Evolutionary conservation across 768 basidiomycete genomes (phyloP).

Genomic region (Guyanaporus albipodus): DNA sequence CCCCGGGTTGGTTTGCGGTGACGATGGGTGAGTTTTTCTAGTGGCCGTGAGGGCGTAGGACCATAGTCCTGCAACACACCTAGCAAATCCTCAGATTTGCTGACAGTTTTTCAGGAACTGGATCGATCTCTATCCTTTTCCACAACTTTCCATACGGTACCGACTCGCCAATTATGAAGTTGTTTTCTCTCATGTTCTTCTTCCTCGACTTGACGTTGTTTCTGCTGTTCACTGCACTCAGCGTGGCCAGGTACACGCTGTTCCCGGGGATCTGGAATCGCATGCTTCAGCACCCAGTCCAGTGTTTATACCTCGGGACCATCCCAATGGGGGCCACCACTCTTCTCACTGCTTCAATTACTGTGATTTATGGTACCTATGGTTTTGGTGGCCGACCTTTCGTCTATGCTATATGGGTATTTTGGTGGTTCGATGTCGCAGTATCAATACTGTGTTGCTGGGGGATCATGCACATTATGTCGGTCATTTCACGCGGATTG

Average conservation of each 20-base stretch:
- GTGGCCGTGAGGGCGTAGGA: neutral
- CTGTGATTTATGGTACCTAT: conserved; percentile 41
- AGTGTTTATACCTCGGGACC: conserved; percentile 46
- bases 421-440: conserved; percentile 67
- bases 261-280: conserved; percentile 48
- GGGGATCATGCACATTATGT: conserved; percentile 66
- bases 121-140: conserved; percentile 53
- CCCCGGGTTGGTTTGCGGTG: conserved; percentile 53
- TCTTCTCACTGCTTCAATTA: conserved; percentile 48
- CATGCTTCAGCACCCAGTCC: conserved; percentile 48
- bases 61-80: no score
- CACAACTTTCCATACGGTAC: conserved; percentile 53
- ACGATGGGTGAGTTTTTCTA: conserved; percentile 44
- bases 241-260: conserved; percentile 47
- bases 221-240: conserved; percentile 42
- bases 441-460: conserved; percentile 58
- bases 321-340: conserved; percentile 62
- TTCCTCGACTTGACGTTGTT: conserved; percentile 57
- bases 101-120: conserved; percentile 37
- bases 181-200: conserved; percentile 49
- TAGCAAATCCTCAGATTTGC: no score
- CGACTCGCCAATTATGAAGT: conserved; percentile 37
- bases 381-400: conserved; percentile 49
- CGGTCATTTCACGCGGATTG: conserved; percentile 26
- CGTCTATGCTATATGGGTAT: conserved; percentile 52